Evolutionary conservation across 2,329 filamentous ascomycete genomes (phyloP).

Genomic region (Ascochyta clinopodiicola): DNA sequence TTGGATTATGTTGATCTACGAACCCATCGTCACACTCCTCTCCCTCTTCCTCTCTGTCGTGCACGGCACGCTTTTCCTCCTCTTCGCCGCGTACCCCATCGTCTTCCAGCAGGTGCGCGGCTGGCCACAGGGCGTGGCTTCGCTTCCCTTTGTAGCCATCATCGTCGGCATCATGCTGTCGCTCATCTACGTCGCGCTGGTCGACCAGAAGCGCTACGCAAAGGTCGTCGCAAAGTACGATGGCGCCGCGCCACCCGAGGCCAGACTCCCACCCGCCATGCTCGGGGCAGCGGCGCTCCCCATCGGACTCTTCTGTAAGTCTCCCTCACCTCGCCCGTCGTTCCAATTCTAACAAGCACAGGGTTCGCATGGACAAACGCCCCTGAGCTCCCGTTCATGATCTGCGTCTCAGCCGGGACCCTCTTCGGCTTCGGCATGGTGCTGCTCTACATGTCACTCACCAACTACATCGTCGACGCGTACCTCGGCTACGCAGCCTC

Average conservation of each 20-base stretch:
- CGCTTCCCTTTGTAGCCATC: constrained; percentile 67
- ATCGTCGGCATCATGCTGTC: constrained; percentile 60
- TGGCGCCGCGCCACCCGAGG: constrained; percentile 61
- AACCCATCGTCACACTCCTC: constrained; percentile 53
- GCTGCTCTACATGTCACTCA: constrained; percentile 51
- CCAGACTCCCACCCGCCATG: constrained; percentile 58
- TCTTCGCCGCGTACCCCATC: constrained; percentile 57
- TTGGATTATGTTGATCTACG: constrained; percentile 63
- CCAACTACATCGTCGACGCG: constrained; percentile 73
- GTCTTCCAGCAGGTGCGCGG: constrained; percentile 63
- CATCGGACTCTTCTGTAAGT: constrained; percentile 51
- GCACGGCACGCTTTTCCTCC: constrained; percentile 47
- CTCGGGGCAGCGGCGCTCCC: constrained; percentile 59
- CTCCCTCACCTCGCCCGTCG: too few relatives aligned
- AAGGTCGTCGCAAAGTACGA: constrained; percentile 15
- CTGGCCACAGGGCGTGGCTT: constrained; percentile 62
- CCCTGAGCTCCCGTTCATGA: constrained; percentile 62
- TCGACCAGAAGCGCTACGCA: constrained; percentile 27
- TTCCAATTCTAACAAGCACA: not conserved
- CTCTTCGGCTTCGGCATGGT: constrained; percentile 55
- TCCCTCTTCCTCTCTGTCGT: constrained; percentile 25
- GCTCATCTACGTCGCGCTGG: constrained; percentile 24
- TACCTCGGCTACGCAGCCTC: constrained; percentile 57
- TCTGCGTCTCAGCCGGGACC: constrained; percentile 57
- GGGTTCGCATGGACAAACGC: constrained; percentile 60